phyloP scores from a whole-genome alignment of 2,329 filamentous ascomycete genomes.

The Leptographium galeiforme region DNA sequence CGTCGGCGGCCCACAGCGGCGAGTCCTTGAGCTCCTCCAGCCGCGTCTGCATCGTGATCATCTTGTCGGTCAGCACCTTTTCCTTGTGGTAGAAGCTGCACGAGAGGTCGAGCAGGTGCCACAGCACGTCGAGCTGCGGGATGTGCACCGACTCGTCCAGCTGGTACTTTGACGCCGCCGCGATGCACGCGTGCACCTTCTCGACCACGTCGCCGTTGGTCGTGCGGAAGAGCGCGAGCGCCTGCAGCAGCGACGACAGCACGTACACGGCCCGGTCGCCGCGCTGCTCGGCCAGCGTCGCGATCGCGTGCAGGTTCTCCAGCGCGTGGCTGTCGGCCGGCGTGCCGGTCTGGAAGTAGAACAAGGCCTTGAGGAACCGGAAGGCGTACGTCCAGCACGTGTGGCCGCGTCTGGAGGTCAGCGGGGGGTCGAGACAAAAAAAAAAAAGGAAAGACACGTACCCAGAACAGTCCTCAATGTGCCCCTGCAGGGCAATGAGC shows the following conservation, averaged over 20 bases:
- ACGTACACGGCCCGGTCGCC: constrained; percentile 53
- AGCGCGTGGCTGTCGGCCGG: constrained; percentile 49
- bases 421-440: background rate
- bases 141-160: constrained; percentile 49
- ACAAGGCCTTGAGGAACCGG: constrained; percentile 57
- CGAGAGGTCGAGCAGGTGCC: constrained; percentile 55
- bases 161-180: constrained; percentile 60
- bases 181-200: constrained; percentile 58
- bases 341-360: constrained; percentile 49
- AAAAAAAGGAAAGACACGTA: constrained; percentile 21
- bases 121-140: constrained; percentile 52
- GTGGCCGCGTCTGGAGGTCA: constrained; percentile 33
- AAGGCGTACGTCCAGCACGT: constrained; percentile 70
- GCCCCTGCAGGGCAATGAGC: constrained; percentile 55
- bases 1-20: constrained; percentile 30
- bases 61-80: constrained; percentile 43
- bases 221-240: constrained; percentile 52
- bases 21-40: constrained; percentile 41
- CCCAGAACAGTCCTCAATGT: constrained; percentile 55
- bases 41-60: constrained; percentile 45
- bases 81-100: constrained; percentile 54
- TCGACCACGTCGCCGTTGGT: constrained; percentile 53
- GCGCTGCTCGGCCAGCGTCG: constrained; percentile 41
- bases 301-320: constrained; percentile 55
- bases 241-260: constrained; percentile 54